Evolutionary conservation across 768 basidiomycete species (phyloP).

Genomic region (Inosperma sp.): DNA sequence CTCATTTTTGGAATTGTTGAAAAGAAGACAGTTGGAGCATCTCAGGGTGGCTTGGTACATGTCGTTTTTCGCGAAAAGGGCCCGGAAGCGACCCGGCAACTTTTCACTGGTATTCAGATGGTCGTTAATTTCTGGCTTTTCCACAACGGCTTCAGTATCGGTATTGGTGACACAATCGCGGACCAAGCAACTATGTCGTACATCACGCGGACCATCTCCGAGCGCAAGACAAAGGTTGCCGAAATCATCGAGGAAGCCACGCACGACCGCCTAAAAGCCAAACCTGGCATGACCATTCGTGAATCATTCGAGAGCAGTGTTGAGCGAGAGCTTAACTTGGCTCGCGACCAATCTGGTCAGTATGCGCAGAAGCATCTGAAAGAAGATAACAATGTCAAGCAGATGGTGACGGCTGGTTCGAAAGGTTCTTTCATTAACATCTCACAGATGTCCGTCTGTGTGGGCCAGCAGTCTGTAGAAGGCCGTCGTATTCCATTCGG

Average conservation of each 20-base stretch:
- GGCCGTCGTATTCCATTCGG: conserved; percentile 98
- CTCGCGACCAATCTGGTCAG: conserved; percentile 93
- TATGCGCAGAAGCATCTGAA: conserved; percentile 97
- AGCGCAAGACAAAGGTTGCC: conserved; percentile 76
- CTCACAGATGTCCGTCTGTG: conserved; percentile 99
- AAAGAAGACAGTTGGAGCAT: conserved; percentile 98
- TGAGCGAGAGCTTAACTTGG: conserved; percentile 86
- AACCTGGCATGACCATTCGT: conserved; percentile 98
- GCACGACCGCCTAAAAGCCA: conserved; percentile 80
- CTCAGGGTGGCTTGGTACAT: conserved; percentile 91
- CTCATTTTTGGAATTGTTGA: conserved; percentile 92
- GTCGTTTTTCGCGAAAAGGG: conserved; percentile 98
- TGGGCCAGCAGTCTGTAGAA: conserved; percentile 97
- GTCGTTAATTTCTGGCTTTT: conserved; percentile 99
- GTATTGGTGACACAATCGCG: conserved; percentile 97
- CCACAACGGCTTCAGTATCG: conserved; percentile 98
- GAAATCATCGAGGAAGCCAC: conserved; percentile 78
- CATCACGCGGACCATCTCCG: conserved; percentile 78
- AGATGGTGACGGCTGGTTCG: conserved; percentile 99
- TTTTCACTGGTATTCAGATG: conserved; percentile 92
- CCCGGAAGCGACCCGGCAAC: conserved; percentile 80
- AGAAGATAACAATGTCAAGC: conserved; percentile 99
- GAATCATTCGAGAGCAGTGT: conserved; percentile 96
- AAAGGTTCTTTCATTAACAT: conserved; percentile 99
- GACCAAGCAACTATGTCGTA: conserved; percentile 82